Evolutionary conservation across 2,329 filamentous ascomycete species (phyloP).

Genomic region (Botrytis cinerea): DNA sequence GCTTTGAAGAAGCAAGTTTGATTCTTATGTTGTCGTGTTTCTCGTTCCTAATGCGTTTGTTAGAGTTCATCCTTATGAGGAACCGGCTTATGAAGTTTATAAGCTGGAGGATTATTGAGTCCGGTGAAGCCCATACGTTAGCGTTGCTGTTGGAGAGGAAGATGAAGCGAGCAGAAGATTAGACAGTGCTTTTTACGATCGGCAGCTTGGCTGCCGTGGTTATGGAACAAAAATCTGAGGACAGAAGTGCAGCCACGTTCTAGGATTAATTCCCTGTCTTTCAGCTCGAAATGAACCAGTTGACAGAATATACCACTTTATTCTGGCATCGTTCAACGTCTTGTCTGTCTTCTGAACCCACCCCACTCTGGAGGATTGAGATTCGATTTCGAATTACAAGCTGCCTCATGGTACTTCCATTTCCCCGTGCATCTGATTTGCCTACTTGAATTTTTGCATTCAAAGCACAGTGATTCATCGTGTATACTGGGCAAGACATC

Average conservation of each 20-base stretch:
- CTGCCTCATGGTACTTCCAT: not conserved
- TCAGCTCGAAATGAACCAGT: not conserved
- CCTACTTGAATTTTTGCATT: not conserved
- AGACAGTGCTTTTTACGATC: not conserved
- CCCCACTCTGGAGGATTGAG: not conserved
- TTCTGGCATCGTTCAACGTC: not conserved
- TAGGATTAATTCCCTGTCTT: not conserved
- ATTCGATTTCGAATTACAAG: not conserved
- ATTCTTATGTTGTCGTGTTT: constrained; percentile 18
- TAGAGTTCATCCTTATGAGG: constrained; percentile 53
- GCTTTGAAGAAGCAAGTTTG: constrained; percentile 63
- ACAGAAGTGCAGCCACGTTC: no score
- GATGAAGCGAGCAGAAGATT: not conserved
- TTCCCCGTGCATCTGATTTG: not conserved
- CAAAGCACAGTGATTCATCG: not conserved
- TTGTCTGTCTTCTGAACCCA: not conserved
- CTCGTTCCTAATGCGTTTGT: constrained; percentile 25
- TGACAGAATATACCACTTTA: no score
- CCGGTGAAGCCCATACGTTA: not conserved
- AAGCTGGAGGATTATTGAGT: constrained; percentile 48
- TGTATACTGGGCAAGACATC: not conserved
- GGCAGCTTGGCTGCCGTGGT: not conserved
- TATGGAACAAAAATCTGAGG: not conserved
- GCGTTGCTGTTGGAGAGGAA: not conserved
- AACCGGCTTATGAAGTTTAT: constrained; percentile 52